Evolutionary conservation across 441 rosid species (phyloP).

Genomic region (Pelargonium australe): DNA sequence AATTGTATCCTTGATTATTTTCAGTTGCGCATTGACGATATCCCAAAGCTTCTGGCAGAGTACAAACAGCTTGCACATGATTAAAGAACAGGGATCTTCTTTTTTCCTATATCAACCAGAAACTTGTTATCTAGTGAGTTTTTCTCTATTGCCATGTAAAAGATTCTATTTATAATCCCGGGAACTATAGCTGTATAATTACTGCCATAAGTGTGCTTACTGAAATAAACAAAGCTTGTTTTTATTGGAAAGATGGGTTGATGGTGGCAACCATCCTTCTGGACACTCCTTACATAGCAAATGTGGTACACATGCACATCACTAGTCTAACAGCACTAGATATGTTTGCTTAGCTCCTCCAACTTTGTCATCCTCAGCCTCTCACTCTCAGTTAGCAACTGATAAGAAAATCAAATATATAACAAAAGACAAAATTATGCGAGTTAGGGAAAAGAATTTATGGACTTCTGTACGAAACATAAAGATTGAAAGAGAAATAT

Average conservation of each 20-base stretch:
- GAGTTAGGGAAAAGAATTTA: background rate
- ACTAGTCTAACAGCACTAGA: conserved; percentile 2
- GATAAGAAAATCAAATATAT: background rate
- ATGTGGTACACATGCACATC: background rate
- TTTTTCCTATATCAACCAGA: background rate
- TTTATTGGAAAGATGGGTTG: background rate
- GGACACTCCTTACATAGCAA: background rate
- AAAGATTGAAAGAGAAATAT: background rate
- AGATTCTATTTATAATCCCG: background rate
- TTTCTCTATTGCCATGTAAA: background rate
- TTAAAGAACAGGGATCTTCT: conserved; percentile 19
- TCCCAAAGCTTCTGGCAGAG: conserved; percentile 71
- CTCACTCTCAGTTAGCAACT: conserved; percentile 26
- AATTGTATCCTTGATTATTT: conserved; percentile 19
- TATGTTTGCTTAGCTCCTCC: conserved; percentile 27
- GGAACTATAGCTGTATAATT: background rate
- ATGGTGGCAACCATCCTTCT: background rate
- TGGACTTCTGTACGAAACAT: background rate
- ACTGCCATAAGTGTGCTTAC: background rate
- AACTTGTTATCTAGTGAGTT: conserved; percentile 9
- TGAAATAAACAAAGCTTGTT: background rate
- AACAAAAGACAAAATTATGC: background rate
- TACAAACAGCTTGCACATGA: conserved; percentile 47
- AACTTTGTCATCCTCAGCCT: conserved; percentile 23
- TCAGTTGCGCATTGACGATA: conserved; percentile 75